A percentile compares a stretch with the other conserved stretches of the same genome.
These are phyloP conservation scores for Gomphus bonarii DNA, from an alignment of 1,284 basidiomycete genomes.

Conservation along the genomic window DNA sequence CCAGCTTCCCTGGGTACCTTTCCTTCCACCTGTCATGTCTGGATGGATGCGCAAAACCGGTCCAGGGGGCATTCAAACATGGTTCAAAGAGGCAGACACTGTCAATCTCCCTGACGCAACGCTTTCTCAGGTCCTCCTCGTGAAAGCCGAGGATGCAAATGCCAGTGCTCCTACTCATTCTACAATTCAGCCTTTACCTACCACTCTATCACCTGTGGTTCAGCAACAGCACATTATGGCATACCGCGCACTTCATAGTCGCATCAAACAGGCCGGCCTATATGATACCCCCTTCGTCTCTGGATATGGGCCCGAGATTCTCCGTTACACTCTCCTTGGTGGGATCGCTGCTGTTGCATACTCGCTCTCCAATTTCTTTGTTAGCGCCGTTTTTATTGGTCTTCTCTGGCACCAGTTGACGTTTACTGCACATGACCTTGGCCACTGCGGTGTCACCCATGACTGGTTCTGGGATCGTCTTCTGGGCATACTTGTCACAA, in stretches of 20 bases:
- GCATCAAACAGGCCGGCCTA: constrained; percentile 71
- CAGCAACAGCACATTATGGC: constrained; percentile 71
- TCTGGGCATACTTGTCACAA: constrained; percentile 72
- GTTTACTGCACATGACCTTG: constrained; percentile 90
- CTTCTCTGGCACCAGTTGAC: constrained; percentile 92
- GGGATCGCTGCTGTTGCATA: constrained; percentile 55
- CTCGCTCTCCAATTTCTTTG: constrained; percentile 49
- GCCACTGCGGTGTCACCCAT: constrained; percentile 90
- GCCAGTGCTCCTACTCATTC: constrained; percentile 35
- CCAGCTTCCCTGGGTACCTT: constrained; percentile 62
- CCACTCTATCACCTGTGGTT: constrained; percentile 42
- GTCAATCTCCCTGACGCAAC: constrained; percentile 29
- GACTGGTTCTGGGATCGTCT: constrained; percentile 77
- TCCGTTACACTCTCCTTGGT: constrained; percentile 66
- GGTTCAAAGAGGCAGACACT: constrained; percentile 53
- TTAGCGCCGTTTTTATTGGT: constrained; percentile 75
- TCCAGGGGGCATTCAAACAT: constrained; percentile 34
- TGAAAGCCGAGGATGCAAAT: constrained; percentile 26
- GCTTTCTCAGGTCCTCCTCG: constrained; percentile 54
- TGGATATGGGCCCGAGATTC: constrained; percentile 86
- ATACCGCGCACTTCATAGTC: constrained; percentile 72
- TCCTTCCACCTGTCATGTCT: constrained; percentile 83
- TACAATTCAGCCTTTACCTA: constrained; percentile 41
- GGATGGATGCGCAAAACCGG: constrained; percentile 60
- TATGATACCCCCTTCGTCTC: constrained; percentile 76